These are phyloP conservation scores for Flueggea neowawraea DNA, from an alignment of 441 rosid species.

Conservation along the genomic window DNA sequence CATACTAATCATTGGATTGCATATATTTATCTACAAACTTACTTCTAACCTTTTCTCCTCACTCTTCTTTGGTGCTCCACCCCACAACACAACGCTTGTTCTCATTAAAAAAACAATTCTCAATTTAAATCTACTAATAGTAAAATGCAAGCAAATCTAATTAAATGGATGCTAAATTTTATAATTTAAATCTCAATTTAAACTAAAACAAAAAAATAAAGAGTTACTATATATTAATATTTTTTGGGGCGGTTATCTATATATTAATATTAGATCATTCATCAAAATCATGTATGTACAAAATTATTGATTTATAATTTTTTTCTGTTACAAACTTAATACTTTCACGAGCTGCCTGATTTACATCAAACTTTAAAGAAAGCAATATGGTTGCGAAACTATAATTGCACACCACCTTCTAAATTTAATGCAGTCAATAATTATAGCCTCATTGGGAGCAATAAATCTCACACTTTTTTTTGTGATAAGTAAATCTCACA, in stretches of 20 bases:
- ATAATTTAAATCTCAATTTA: no score
- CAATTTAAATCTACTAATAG: background rate
- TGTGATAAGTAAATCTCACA: no score
- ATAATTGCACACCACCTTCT: background rate
- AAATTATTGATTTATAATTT: background rate
- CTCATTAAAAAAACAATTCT: background rate
- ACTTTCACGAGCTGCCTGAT: constrained; percentile 19
- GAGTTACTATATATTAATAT: no score
- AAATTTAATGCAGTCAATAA: background rate
- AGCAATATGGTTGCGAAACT: constrained; percentile 14
- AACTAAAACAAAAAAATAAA: no score
- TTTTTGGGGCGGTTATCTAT: no score
- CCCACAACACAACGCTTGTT: background rate
- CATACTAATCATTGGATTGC: background rate
- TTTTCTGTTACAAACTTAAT: background rate
- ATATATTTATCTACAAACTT: background rate
- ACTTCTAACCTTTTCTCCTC: background rate
- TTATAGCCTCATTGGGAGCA: background rate
- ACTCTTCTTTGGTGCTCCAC: background rate
- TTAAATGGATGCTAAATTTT: no score
- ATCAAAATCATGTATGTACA: no score
- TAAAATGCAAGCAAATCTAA: no score
- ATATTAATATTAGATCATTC: no score
- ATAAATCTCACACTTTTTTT: background rate
- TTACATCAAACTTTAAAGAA: background rate